Conservation (phyloP, 2,329 filamentous ascomycete species). For the Ceratocystis harringtonii region DNA sequence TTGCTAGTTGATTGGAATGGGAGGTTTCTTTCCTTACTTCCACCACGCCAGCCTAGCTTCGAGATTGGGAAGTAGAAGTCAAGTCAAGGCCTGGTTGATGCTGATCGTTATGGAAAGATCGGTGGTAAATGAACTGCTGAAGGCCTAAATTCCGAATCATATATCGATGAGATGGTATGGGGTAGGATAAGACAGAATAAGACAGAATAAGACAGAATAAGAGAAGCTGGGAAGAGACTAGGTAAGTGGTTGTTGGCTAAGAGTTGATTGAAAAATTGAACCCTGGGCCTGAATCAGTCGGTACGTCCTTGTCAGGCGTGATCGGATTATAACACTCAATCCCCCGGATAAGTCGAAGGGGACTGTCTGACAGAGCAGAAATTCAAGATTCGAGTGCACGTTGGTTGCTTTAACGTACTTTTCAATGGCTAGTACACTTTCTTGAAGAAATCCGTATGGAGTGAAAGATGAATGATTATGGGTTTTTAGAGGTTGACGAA, state of each 20-base stretch:
- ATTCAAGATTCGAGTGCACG: background rate
- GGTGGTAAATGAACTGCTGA: background rate
- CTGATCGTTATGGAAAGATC: background rate
- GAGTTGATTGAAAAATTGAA: background rate
- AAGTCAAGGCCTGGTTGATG: background rate
- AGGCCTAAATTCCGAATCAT: background rate
- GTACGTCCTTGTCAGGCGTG: background rate
- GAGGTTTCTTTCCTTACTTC: slow-evolving; percentile 1
- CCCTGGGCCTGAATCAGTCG: slow-evolving; percentile 1
- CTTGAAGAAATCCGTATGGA: background rate
- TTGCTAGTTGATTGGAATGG: background rate
- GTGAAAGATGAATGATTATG: background rate
- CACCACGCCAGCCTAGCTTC: background rate
- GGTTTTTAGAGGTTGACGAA: background rate
- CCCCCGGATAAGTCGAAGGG: background rate
- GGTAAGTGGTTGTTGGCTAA: background rate
- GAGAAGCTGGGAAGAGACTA: background rate
- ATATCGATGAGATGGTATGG: background rate
- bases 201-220: no score
- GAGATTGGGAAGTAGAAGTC: background rate
- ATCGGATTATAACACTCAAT: slow-evolving; percentile 1
- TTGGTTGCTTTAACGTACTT: background rate
- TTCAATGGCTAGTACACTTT: background rate
- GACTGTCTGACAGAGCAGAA: slow-evolving; percentile 8
- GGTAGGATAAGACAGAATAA: background rate